These are phyloP conservation scores for Auriscalpium microsporum DNA, from an alignment of 768 basidiomycete species.

Conservation along the genomic window DNA sequence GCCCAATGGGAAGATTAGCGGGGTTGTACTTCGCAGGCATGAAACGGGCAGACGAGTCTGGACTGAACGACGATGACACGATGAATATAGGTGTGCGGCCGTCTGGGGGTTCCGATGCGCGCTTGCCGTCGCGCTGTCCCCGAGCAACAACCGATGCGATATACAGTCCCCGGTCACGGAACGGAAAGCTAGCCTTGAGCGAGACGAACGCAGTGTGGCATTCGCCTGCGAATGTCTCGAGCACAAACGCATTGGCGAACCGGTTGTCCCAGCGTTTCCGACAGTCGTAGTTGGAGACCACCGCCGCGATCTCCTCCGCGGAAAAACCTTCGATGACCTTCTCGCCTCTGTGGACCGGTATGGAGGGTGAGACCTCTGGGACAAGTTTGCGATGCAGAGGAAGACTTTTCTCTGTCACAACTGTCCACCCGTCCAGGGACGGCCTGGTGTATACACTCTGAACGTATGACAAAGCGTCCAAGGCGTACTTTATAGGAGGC, in stretches of 20 bases:
- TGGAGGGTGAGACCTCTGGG: slow-evolving; percentile 66
- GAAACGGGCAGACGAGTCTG: slow-evolving; percentile 51
- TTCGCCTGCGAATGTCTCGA: slow-evolving; percentile 69
- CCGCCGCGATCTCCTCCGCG: slow-evolving; percentile 79
- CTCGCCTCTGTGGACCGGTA: slow-evolving; percentile 81
- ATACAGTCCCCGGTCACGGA: slow-evolving; percentile 83
- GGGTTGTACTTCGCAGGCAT: slow-evolving; percentile 68
- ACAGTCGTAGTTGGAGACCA: slow-evolving; percentile 61
- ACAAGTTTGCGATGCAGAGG: slow-evolving; percentile 69
- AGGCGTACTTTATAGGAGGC: slow-evolving; percentile 68
- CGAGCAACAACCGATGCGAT: slow-evolving; percentile 72
- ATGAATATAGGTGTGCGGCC: slow-evolving; percentile 64
- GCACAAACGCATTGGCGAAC: slow-evolving; percentile 55
- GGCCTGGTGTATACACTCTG: slow-evolving; percentile 59
- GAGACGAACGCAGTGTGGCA: slow-evolving; percentile 59
- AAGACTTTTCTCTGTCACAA: slow-evolving; percentile 69
- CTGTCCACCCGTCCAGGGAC: slow-evolving; percentile 58
- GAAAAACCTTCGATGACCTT: slow-evolving; percentile 91
- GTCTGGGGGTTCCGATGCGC: slow-evolving; percentile 28
- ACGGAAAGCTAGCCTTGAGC: slow-evolving; percentile 78
- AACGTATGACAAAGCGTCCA: slow-evolving; percentile 76
- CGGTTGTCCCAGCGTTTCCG: slow-evolving; percentile 84
- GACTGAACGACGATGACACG: slow-evolving; percentile 75
- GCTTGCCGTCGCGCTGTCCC: slow-evolving; percentile 25
- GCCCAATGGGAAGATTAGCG: slow-evolving; percentile 62